Evolutionary conservation across 139 green algal genomes (phyloP).

Genomic region (Trebouxia sp.): DNA sequence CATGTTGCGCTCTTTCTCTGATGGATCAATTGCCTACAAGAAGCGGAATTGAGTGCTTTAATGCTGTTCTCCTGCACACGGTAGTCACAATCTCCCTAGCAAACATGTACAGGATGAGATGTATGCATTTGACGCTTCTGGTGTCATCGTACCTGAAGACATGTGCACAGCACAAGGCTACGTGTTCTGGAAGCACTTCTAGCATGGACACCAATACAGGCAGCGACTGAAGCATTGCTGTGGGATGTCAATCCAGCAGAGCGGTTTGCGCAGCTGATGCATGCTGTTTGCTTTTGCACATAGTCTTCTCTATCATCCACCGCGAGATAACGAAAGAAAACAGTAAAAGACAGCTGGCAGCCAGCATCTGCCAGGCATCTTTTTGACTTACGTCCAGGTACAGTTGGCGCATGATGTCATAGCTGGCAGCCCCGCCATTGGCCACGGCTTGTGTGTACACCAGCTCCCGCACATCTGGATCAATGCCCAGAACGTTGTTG

Average conservation of each 20-base stretch:
- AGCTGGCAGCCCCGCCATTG: conserved; percentile 25
- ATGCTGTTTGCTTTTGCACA: neutral
- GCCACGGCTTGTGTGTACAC: conserved; percentile 52
- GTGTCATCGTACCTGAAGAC: conserved; percentile 2
- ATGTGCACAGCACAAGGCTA: neutral
- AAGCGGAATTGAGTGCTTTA: neutral
- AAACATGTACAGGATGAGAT: neutral
- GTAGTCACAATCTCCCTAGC: neutral
- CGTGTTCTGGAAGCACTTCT: neutral
- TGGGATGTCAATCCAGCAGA: neutral
- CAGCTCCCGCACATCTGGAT: conserved; percentile 51
- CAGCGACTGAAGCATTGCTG: neutral
- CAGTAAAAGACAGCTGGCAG: neutral
- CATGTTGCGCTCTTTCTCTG: conserved; percentile 46
- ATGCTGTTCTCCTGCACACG: neutral
- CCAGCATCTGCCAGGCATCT: neutral
- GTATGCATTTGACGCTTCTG: neutral
- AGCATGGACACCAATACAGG: neutral
- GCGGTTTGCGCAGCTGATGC: neutral
- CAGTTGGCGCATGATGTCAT: conserved; percentile 30
- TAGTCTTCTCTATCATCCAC: too few species aligned
- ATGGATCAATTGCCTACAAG: conserved; percentile 34
- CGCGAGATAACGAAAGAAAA: too few species aligned
- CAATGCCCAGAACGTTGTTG: conserved; percentile 15
- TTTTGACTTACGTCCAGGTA: conserved; percentile 38